Conservation (phyloP, 805 yeast genomes). For the Soucietia sequanensis region DNA sequence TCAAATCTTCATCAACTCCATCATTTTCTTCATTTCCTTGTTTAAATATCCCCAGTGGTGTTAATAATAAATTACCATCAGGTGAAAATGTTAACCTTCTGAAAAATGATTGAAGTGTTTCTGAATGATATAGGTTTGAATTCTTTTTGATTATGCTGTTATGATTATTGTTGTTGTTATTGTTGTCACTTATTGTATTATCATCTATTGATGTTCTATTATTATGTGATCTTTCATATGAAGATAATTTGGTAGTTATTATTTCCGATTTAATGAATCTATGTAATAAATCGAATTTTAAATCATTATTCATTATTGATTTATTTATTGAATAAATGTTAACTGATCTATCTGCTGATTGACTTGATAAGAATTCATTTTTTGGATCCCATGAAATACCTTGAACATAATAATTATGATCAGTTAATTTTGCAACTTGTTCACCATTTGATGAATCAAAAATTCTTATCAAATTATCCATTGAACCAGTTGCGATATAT, state of each 20-base stretch:
- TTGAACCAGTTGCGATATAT: constrained; percentile 81
- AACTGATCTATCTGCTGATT: constrained; percentile 84
- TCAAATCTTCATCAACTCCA: constrained; percentile 33
- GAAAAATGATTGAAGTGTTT: constrained; percentile 86
- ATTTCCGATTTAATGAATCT: constrained; percentile 7
- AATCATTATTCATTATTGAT: neutral
- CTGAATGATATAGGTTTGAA: constrained; percentile 65
- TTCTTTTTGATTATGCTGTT: too few relatives aligned
- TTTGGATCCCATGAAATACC: constrained; percentile 96
- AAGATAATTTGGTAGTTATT: constrained; percentile 5
- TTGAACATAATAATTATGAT: constrained; percentile 88
- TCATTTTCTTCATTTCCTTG: constrained; percentile 6
- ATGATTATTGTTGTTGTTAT: too few relatives aligned
- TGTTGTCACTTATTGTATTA: too few relatives aligned
- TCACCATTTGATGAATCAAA: constrained; percentile 58
- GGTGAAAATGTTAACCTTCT: constrained; percentile 84
- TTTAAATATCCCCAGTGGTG: constrained; percentile 65
- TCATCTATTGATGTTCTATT: neutral
- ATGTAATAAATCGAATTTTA: constrained; percentile 5
- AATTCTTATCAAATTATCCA: constrained; percentile 81
- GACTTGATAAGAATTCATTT: constrained; percentile 75
- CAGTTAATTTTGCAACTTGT: constrained; percentile 57
- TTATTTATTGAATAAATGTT: constrained; percentile 56
- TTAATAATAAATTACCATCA: constrained; percentile 77
- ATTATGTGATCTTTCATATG: neutral